Conservation (phyloP, 306 rosid species). For the Oxytropis ochrocephala region DNA sequence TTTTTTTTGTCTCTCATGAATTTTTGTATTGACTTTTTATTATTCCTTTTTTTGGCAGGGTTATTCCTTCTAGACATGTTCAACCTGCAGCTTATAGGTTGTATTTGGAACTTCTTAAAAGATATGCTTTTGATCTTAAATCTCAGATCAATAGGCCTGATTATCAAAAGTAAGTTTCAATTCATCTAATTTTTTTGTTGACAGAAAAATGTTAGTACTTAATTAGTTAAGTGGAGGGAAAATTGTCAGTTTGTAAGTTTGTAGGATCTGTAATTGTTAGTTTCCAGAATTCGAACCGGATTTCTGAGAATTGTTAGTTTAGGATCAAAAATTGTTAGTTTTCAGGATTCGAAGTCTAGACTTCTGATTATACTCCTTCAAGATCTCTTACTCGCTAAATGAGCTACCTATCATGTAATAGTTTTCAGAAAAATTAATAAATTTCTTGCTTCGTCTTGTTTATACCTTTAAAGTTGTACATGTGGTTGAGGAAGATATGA, state of each 20-base stretch:
- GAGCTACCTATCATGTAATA: not conserved
- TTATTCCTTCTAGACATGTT: slow-evolving; percentile 64
- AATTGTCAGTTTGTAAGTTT: too few relatives aligned
- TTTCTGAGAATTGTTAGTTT: too few relatives aligned
- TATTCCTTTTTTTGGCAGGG: slow-evolving; percentile 45
- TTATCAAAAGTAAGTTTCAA: slow-evolving; percentile 51
- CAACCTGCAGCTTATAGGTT: slow-evolving; percentile 84
- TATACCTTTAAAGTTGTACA: not conserved
- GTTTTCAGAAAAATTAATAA: not conserved
- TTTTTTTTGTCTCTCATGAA: not conserved
- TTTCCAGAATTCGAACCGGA: too few relatives aligned
- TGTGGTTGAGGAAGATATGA: slow-evolving; percentile 15
- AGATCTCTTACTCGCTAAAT: too few relatives aligned
- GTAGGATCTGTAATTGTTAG: too few relatives aligned
- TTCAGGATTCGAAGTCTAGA: too few relatives aligned
- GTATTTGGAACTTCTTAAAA: slow-evolving; percentile 74
- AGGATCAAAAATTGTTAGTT: too few relatives aligned
- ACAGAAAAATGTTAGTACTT: too few relatives aligned
- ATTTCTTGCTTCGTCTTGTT: slow-evolving; percentile 3
- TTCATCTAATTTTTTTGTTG: not conserved
- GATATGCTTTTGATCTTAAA: slow-evolving; percentile 69
- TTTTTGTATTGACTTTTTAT: not conserved
- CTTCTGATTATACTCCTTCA: too few relatives aligned
- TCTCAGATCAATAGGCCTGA: slow-evolving; percentile 58
- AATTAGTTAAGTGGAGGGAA: too few relatives aligned